These are phyloP conservation scores for Arthrobotrys sinensis DNA, from an alignment of 2,329 filamentous ascomycete species.

Conservation along the genomic window DNA sequence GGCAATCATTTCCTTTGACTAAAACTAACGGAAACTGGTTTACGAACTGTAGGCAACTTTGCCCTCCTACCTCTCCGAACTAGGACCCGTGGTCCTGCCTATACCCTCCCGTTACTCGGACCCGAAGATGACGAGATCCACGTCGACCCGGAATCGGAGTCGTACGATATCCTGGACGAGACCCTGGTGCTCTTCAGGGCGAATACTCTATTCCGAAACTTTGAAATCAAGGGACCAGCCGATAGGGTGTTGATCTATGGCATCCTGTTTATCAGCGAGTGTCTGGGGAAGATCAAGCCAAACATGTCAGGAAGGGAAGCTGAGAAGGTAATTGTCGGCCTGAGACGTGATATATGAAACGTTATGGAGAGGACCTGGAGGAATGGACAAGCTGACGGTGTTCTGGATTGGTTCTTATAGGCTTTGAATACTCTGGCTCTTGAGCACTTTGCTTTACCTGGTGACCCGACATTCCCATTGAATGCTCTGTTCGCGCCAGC, in stretches of 20 bases:
- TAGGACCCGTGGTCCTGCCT: constrained; percentile 93
- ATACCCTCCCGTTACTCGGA: constrained; percentile 80
- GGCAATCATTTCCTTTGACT: neutral
- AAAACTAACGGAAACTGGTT: constrained; percentile 14
- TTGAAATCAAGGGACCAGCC: constrained; percentile 96
- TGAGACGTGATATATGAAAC: neutral
- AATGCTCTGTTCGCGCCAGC: constrained; percentile 98
- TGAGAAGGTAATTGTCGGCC: constrained; percentile 72
- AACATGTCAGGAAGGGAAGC: constrained; percentile 77
- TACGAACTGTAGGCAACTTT: constrained; percentile 82
- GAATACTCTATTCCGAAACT: constrained; percentile 99
- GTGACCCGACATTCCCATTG: constrained; percentile 90
- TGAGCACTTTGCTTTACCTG: constrained; percentile 94
- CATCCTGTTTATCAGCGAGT: constrained; percentile 94
- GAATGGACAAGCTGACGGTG: constrained; percentile 37
- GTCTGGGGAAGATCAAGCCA: constrained; percentile 87
- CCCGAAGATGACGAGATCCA: constrained; percentile 71
- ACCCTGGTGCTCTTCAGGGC: constrained; percentile 92
- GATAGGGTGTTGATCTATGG: constrained; percentile 96
- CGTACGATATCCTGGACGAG: constrained; percentile 97
- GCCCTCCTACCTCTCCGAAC: constrained; percentile 94
- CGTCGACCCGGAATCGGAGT: constrained; percentile 86
- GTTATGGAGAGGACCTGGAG: neutral
- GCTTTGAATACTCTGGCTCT: constrained; percentile 73
- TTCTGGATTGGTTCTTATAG: constrained; percentile 38